These are phyloP conservation scores for Alternaria angustiovoidea DNA, from an alignment of 2,329 filamentous ascomycete species.

Conservation along the genomic window DNA sequence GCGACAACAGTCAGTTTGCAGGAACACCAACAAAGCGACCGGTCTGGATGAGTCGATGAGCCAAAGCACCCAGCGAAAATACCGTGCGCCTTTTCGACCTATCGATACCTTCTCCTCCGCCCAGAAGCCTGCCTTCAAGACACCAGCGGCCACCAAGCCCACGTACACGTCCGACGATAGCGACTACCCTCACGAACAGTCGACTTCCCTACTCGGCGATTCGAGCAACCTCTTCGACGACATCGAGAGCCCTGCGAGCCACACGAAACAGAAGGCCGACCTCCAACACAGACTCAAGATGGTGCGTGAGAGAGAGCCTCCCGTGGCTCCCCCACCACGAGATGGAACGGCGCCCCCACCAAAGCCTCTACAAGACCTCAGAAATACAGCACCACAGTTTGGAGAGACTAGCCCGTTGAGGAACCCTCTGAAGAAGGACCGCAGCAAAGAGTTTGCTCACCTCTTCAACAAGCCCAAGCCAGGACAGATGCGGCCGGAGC, in stretches of 20 bases:
- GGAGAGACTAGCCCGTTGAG: constrained; percentile 66
- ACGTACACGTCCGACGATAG: constrained; percentile 12
- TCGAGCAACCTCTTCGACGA: constrained; percentile 50
- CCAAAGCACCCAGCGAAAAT: constrained; percentile 33
- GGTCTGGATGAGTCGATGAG: constrained; percentile 30
- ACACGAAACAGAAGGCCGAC: constrained; percentile 1
- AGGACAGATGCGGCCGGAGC: constrained; percentile 59
- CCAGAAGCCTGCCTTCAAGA: constrained; percentile 41
- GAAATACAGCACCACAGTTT: constrained; percentile 56
- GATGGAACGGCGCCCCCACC: constrained; percentile 25
- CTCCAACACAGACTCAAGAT: constrained; percentile 47
- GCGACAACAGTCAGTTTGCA: background rate
- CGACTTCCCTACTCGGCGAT: constrained; percentile 35
- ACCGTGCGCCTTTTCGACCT: constrained; percentile 44
- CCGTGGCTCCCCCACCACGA: constrained; percentile 45
- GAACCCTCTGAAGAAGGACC: constrained; percentile 54
- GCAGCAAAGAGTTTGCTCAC: constrained; percentile 43
- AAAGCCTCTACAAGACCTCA: constrained; percentile 45
- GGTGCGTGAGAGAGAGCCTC: constrained; percentile 61
- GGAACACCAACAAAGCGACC: background rate
- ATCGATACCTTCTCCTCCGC: constrained; percentile 45
- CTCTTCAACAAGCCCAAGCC: constrained; percentile 63
- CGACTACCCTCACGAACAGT: constrained; percentile 17
- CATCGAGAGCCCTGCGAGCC: constrained; percentile 11
- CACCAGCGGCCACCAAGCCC: constrained; percentile 9